Percentiles rank a stretch among this genome's conserved stretches.
phyloP scores from a whole-genome alignment of 805 yeast genomes.

The Lipomyces kockii region DNA sequence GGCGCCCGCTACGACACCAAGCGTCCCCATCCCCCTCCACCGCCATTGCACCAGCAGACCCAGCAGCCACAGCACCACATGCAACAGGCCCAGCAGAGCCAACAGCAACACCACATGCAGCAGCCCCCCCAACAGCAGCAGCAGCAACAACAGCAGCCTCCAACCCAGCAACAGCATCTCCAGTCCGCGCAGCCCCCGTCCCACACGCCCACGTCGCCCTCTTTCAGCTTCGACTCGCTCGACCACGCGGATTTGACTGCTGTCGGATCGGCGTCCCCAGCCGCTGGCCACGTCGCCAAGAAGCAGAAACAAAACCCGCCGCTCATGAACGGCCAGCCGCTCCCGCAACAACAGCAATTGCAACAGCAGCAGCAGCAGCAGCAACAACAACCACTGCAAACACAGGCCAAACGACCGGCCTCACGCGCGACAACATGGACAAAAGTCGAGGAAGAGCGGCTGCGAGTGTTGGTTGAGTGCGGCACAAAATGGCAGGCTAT shows the following conservation, averaged over 20 bases:
- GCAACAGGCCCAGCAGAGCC: slow-evolving; percentile 9
- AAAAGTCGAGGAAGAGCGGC: slow-evolving; percentile 34
- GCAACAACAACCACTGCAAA: slow-evolving; percentile 17
- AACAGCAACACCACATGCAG: background rate
- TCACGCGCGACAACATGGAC: slow-evolving; percentile 34
- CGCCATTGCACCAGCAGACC: slow-evolving; percentile 6
- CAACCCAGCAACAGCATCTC: background rate
- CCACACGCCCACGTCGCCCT: slow-evolving; percentile 9
- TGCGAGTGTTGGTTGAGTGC: slow-evolving; percentile 38
- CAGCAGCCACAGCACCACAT: slow-evolving; percentile 8
- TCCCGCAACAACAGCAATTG: slow-evolving; percentile 5
- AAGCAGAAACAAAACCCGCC: slow-evolving; percentile 26
- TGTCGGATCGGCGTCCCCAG: slow-evolving; percentile 18
- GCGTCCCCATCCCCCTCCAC: slow-evolving; percentile 10
- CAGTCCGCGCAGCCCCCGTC: background rate
- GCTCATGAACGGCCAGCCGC: slow-evolving; percentile 3
- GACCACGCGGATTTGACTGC: slow-evolving; percentile 26
- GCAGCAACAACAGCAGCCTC: slow-evolving; percentile 4
- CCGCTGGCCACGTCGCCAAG: slow-evolving; percentile 20
- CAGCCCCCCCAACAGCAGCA: background rate
- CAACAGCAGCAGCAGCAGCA: slow-evolving; percentile 7
- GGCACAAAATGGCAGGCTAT: slow-evolving; percentile 42
- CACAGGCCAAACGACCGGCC: slow-evolving; percentile 18
- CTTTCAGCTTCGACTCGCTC: slow-evolving; percentile 27
- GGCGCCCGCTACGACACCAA: slow-evolving; percentile 8